Conservation (phyloP, 1,284 basidiomycete species). For the Coniferiporia weirii region DNA sequence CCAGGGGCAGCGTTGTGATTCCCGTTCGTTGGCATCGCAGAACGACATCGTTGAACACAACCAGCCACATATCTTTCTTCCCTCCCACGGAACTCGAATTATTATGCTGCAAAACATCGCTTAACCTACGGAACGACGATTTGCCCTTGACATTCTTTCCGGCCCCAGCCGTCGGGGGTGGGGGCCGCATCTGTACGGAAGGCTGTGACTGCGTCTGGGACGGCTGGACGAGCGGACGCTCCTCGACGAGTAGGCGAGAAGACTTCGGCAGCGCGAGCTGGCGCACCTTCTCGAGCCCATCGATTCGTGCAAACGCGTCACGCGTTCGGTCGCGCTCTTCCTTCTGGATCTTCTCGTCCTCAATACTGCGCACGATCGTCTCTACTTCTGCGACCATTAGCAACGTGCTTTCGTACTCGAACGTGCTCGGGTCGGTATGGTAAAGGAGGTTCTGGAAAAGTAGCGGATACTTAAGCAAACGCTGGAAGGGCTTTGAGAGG, state of each 20-base stretch:
- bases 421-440: constrained; percentile 94
- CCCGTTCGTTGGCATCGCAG: constrained; percentile 88
- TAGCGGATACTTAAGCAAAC: constrained; percentile 93
- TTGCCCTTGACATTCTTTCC: constrained; percentile 57
- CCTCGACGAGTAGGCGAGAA: constrained; percentile 82
- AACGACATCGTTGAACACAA: constrained; percentile 93
- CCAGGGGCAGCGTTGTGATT: constrained; percentile 81
- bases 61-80: constrained; percentile 89
- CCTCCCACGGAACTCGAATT: constrained; percentile 51
- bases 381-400: constrained; percentile 98
- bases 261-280: constrained; percentile 85
- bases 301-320: constrained; percentile 93
- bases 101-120: constrained; percentile 61
- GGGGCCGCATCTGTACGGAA: constrained; percentile 39
- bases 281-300: constrained; percentile 87
- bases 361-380: constrained; percentile 90
- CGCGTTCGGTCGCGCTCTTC: constrained; percentile 93
- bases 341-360: constrained; percentile 95
- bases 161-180: constrained; percentile 45
- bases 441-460: constrained; percentile 97
- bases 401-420: constrained; percentile 93
- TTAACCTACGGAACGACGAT: constrained; percentile 78
- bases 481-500: constrained; percentile 94
- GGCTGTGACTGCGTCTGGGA: constrained; percentile 28
- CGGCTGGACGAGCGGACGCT: constrained; percentile 50